Percentiles rank a stretch among this genome's conserved stretches.
Evolutionary conservation across 2,329 filamentous ascomycete genomes (phyloP).

Genomic region (Botrytis hyacinthi): DNA sequence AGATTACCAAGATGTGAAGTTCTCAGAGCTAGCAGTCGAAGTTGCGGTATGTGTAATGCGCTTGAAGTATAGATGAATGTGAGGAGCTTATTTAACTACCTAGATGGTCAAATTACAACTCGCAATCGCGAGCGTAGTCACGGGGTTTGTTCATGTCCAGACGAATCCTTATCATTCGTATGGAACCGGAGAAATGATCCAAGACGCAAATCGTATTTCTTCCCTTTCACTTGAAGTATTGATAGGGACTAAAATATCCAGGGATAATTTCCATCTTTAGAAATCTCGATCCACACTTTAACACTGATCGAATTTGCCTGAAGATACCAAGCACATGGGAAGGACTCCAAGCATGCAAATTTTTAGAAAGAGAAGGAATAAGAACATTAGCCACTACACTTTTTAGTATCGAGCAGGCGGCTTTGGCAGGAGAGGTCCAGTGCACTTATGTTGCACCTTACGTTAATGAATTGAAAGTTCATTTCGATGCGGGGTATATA

Average conservation of each 20-base stretch:
- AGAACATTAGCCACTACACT: conserved; percentile 58
- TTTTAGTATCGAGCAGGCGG: conserved; percentile 60
- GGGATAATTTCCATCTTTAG: conserved; percentile 52
- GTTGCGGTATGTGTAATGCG: conserved; percentile 45
- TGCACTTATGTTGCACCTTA: conserved; percentile 65
- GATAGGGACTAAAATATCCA: conserved; percentile 31
- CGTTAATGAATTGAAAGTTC: conserved; percentile 63
- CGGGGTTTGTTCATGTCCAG: conserved; percentile 56
- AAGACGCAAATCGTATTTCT: conserved; percentile 49
- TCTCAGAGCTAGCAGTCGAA: conserved; percentile 54
- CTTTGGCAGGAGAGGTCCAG: conserved; percentile 54
- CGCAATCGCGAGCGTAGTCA: conserved; percentile 49
- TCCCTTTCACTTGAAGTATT: background rate
- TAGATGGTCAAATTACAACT: conserved; percentile 57
- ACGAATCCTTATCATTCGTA: conserved; percentile 58
- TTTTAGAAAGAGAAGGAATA: conserved; percentile 53
- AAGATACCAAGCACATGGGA: conserved; percentile 65
- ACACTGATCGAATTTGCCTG: conserved; percentile 54
- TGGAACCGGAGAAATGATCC: conserved; percentile 48
- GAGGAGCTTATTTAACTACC: background rate
- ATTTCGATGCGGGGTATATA: conserved; percentile 51
- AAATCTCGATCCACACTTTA: conserved; percentile 45
- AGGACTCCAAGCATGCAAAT: conserved; percentile 57
- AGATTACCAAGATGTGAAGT: conserved; percentile 38
- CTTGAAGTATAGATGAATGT: background rate